Evolutionary conservation across 805 yeast species (phyloP).

Genomic region (Candida silvicultrix): DNA sequence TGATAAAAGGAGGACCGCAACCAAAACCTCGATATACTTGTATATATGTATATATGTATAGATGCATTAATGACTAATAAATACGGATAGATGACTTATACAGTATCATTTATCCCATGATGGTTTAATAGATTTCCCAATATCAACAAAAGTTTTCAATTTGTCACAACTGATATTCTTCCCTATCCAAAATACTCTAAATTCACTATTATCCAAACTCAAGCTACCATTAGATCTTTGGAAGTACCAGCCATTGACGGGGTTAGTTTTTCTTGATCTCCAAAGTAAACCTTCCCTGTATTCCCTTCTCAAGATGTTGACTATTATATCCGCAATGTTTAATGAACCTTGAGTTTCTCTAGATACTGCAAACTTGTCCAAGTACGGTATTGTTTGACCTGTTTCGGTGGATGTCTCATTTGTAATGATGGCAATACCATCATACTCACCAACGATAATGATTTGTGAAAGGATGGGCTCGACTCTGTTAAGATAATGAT

Average conservation of each 20-base stretch:
- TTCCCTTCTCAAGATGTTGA: conserved; percentile 65
- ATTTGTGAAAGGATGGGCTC: conserved; percentile 64
- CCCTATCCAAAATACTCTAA: conserved; percentile 42
- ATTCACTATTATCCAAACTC: conserved; percentile 32
- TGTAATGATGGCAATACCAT: conserved; percentile 90
- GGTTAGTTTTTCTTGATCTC: conserved; percentile 84
- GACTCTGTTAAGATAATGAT: conserved; percentile 62
- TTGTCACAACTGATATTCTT: conserved; percentile 25
- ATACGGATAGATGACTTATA: background rate
- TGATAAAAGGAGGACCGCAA: background rate
- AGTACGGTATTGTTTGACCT: conserved; percentile 51
- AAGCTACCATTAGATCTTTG: conserved; percentile 78
- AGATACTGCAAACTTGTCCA: conserved; percentile 92
- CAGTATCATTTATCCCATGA: conserved; percentile 28
- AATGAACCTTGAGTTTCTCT: conserved; percentile 82
- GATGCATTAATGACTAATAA: conserved; percentile 1
- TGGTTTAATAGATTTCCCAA: conserved; percentile 54
- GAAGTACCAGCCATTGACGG: conserved; percentile 97
- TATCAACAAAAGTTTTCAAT: conserved; percentile 40
- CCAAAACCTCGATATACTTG: background rate
- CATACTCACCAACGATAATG: conserved; percentile 88
- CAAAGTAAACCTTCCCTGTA: conserved; percentile 76
- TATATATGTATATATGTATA: background rate
- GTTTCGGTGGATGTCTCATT: conserved; percentile 46
- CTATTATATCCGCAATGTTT: conserved; percentile 89